Evolutionary conservation across 2,329 filamentous ascomycete genomes (phyloP), one percentile per base, ranked within the genome.

Genomic region (Fusarium sp.): DNA sequence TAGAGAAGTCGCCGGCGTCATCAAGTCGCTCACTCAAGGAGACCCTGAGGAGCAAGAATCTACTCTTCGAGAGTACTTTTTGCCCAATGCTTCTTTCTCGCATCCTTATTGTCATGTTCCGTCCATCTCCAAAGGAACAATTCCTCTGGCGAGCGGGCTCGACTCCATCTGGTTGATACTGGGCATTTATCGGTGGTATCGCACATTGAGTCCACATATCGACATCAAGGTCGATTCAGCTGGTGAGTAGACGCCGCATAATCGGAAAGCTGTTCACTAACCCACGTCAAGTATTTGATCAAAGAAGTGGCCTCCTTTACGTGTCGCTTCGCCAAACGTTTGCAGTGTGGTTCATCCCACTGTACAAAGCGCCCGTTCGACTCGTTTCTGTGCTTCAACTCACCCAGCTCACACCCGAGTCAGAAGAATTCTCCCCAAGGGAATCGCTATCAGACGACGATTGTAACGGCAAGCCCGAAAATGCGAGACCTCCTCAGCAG

Each of bases 131-230:
- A 77, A 82, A 16, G 69, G 81, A 31, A 62, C 76, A 2, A 52
- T 87, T 2, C 86, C 84, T 2, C 72, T 85, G 3, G 70, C 83
- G 1, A 78, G 80, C 8, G 73, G 75, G 1, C 59, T 88, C 27
- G 88, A 91, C 68, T 95, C 92, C 10, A 86, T 93, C 44, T 89
- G 86, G 81, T 77, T 93, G 7, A 85, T 97, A 16, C 82, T 87
- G 50, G 85, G 86, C 72, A 91, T 97, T 60, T 97, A 94, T 76
- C 88, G 90, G 41, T 95, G 92, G 92, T 95, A 97, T 80, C 93
- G 94, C 76, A 92, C 95, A 69, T 84, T 97, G 76, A 94, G 90
- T 66, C 94, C 94, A 0, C 83, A 85, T 16, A 92, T 96, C 70
- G 85, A 90, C 44, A 81, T 95, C 12, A 82, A 86, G 2, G 84